Conservation (phyloP, 2,329 filamentous ascomycete species). For the Fusarium sp. region DNA sequence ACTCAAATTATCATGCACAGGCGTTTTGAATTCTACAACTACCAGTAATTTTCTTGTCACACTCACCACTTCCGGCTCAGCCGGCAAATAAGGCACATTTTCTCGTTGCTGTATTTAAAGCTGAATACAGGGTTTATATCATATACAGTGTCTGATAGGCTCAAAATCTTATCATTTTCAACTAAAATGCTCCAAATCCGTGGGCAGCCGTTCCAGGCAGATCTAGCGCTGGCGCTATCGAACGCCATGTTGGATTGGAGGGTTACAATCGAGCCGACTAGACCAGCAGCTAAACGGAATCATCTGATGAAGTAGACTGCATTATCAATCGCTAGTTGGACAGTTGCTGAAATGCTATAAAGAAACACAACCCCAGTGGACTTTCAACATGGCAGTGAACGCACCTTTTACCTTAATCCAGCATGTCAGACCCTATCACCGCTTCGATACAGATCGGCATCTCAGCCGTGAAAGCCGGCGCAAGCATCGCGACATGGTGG, state of each 20-base stretch:
- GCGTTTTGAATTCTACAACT: neutral
- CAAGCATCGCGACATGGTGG: neutral
- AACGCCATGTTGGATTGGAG: neutral
- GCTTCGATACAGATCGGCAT: neutral
- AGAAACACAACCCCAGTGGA: neutral
- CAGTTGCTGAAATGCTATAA: neutral
- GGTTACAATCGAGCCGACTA: neutral
- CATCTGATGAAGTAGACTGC: neutral
- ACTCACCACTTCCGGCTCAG: neutral
- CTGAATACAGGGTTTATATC: neutral
- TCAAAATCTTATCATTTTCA: neutral
- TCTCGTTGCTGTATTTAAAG: rapidly evolving
- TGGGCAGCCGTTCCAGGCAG: neutral
- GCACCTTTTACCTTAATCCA: rapidly evolving
- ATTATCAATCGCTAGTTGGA: neutral
- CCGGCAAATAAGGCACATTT: neutral
- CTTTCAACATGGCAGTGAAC: neutral
- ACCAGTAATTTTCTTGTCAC: neutral
- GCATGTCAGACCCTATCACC: neutral
- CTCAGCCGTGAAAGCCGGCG: neutral
- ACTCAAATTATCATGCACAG: neutral
- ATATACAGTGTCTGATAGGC: neutral
- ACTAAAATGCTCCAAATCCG: neutral
- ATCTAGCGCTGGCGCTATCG: neutral
- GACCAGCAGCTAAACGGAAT: neutral